Conservation (phyloP, 2,329 filamentous ascomycete species). For the Balansia obtecta region DNA sequence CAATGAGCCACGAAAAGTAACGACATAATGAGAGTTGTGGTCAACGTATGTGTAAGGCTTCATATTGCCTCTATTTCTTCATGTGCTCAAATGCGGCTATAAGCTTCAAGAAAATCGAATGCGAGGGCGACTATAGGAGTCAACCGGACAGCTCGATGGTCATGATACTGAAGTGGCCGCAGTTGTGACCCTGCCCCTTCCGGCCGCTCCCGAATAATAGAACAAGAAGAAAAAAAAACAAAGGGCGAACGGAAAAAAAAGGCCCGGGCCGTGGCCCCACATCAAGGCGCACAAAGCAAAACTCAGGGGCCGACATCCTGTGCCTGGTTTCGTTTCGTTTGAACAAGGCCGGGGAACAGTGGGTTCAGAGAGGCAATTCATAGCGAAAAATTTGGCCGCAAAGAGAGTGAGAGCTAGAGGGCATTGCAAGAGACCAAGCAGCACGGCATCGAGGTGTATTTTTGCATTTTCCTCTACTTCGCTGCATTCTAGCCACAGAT, state of each 20-base stretch:
- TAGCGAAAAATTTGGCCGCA: background rate
- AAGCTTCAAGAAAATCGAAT: too few species aligned
- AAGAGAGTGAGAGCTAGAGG: background rate
- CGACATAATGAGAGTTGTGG: too few species aligned
- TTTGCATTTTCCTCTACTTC: background rate
- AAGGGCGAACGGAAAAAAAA: background rate
- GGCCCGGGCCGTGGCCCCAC: constrained; percentile 2
- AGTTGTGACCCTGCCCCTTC: too few species aligned
- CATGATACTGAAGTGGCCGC: too few species aligned
- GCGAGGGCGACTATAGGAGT: too few species aligned
- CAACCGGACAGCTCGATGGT: too few species aligned
- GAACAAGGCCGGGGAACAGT: background rate
- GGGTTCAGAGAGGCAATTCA: background rate
- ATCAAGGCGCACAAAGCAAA: background rate
- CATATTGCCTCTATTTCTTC: too few species aligned
- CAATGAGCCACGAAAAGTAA: too few species aligned
- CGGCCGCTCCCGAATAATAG: too few species aligned
- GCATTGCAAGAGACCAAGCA: background rate
- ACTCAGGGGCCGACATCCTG: background rate
- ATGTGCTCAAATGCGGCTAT: too few species aligned
- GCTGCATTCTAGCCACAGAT: background rate
- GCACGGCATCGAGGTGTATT: background rate
- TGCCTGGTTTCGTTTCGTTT: background rate
- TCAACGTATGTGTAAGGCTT: too few species aligned
- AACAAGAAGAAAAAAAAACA: too few species aligned